Evolutionary conservation across 805 yeast species (phyloP).

Genomic region (Yamadazyma paraphyllophila): DNA sequence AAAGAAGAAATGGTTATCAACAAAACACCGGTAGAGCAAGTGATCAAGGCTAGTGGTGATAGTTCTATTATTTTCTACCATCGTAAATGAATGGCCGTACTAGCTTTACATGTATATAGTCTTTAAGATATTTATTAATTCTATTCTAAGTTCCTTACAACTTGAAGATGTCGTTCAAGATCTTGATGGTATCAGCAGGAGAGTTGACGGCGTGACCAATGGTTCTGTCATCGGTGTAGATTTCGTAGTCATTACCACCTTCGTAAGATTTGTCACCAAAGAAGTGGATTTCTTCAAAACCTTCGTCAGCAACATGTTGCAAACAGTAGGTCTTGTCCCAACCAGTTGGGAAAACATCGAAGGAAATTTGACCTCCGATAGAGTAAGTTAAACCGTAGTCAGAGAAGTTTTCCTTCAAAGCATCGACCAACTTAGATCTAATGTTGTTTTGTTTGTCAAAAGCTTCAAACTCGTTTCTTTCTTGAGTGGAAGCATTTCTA

Average conservation of each 20-base stretch:
- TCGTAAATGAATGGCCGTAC: slow-evolving; percentile 13
- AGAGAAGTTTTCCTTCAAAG: slow-evolving; percentile 78
- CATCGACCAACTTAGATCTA: slow-evolving; percentile 82
- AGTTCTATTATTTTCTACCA: slow-evolving; percentile 64
- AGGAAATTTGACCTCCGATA: slow-evolving; percentile 98
- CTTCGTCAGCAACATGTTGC: slow-evolving; percentile 84
- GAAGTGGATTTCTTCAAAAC: slow-evolving; percentile 88
- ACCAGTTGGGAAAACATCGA: slow-evolving; percentile 99
- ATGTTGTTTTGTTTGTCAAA: slow-evolving; percentile 77
- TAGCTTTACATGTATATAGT: background rate
- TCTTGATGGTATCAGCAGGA: slow-evolving; percentile 86
- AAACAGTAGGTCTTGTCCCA: slow-evolving; percentile 99
- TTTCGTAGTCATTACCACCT: slow-evolving; percentile 99
- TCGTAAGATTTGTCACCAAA: slow-evolving; percentile 96
- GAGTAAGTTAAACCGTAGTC: slow-evolving; percentile 90
- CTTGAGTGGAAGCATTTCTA: slow-evolving; percentile 92
- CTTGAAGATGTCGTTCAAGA: slow-evolving; percentile 79
- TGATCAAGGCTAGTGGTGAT: slow-evolving; percentile 58
- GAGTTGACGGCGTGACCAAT: slow-evolving; percentile 89
- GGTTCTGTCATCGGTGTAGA: slow-evolving; percentile 87
- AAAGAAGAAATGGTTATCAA: slow-evolving; percentile 19
- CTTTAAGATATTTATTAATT: background rate
- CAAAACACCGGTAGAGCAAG: slow-evolving; percentile 47
- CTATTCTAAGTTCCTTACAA: slow-evolving; percentile 28
- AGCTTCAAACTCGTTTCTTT: slow-evolving; percentile 89